Evolutionary conservation across 768 basidiomycete genomes (phyloP), one percentile per base, ranked within the genome.

Genomic region (Sistotremastrum suecicum): DNA sequence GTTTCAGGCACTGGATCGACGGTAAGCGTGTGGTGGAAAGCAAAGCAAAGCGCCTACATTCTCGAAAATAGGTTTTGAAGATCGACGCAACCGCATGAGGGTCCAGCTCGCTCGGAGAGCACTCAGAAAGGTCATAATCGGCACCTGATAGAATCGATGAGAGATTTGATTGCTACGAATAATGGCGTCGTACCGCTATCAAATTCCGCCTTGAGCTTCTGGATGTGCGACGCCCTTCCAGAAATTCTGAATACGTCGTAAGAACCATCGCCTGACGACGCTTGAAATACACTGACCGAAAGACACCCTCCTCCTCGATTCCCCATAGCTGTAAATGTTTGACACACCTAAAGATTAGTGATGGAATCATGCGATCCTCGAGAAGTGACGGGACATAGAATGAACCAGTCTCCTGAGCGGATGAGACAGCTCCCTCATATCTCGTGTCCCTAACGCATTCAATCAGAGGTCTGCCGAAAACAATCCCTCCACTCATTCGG

Each of bases 61-160:
- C 90, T 47, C 92, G 82, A 38, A 97, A 68, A 60, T 79, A 97
- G 1, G 87, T 82, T 61, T 94, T 95, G 66, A 94, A 95, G 32
- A 94, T 67, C 29, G 87, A 86, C 12, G 91, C 80, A 5, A 97
- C 91, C 1, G 89, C 87, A 60, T 97, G 90, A 41, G 92, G 92
- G 57, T 97, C 92, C 34, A 97, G 64, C 56, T 97, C 90, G 5
- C 83, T 78, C 29, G 89, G 90, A 42, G 74, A 72, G 51, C 80
- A 83, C 50, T 76, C 74, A 37, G 70, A 63, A 65, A 97, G 74
- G 56, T 90, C 81, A 54, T 81, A 88, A 63, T 97, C 92, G 43
- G 81, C 83, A 47, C 90, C 88, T 81, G 55, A 37, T 36, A 58
- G 48, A 45, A 35, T 48, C 39, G 30, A 37, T 28, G 20, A 49